Percentiles rank a stretch among this genome's conserved stretches.
Evolutionary conservation across 2,329 filamentous ascomycete genomes (phyloP).

Genomic region (Trichoderma sp.): DNA sequence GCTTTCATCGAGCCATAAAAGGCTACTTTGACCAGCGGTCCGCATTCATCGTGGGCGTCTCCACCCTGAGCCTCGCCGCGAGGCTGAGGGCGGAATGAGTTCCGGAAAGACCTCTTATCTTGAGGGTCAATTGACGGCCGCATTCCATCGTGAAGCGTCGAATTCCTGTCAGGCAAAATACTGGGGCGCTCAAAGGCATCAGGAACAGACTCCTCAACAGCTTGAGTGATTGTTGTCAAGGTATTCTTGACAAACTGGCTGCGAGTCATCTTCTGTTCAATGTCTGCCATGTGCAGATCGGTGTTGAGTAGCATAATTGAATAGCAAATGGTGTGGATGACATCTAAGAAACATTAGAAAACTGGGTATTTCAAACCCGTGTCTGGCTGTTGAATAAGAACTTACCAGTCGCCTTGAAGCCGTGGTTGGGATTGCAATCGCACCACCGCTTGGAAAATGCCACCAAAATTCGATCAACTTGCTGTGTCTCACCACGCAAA

Average conservation of each 20-base stretch:
- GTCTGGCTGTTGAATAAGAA: slow-evolving; percentile 15
- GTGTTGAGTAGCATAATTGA: slow-evolving; percentile 95
- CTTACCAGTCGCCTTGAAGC: slow-evolving; percentile 85
- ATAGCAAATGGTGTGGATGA: slow-evolving; percentile 97
- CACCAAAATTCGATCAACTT: slow-evolving; percentile 92
- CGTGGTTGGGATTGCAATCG: slow-evolving; percentile 87
- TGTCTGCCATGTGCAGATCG: slow-evolving; percentile 91
- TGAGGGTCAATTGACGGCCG: slow-evolving; percentile 43
- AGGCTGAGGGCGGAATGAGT: slow-evolving; percentile 57
- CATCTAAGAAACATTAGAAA: slow-evolving; percentile 61
- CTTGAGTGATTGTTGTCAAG: slow-evolving; percentile 82
- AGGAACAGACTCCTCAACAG: slow-evolving; percentile 72
- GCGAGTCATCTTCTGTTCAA: slow-evolving; percentile 94
- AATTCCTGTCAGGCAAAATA: slow-evolving; percentile 53
- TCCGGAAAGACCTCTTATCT: slow-evolving; percentile 47
- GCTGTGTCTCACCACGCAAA: slow-evolving; percentile 90
- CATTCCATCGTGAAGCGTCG: slow-evolving; percentile 40
- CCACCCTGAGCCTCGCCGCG: slow-evolving; percentile 49
- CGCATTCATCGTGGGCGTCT: slow-evolving; percentile 60
- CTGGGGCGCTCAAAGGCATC: slow-evolving; percentile 65
- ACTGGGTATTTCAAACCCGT: not conserved
- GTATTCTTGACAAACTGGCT: slow-evolving; percentile 96
- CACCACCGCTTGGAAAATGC: slow-evolving; percentile 91
- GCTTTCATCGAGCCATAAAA: slow-evolving; percentile 75
- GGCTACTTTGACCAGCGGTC: slow-evolving; percentile 75